A percentile compares a stretch with the other conserved stretches of the same genome.
Conservation (phyloP, 345 rosid species). For the Atalantia buxifolia region DNA sequence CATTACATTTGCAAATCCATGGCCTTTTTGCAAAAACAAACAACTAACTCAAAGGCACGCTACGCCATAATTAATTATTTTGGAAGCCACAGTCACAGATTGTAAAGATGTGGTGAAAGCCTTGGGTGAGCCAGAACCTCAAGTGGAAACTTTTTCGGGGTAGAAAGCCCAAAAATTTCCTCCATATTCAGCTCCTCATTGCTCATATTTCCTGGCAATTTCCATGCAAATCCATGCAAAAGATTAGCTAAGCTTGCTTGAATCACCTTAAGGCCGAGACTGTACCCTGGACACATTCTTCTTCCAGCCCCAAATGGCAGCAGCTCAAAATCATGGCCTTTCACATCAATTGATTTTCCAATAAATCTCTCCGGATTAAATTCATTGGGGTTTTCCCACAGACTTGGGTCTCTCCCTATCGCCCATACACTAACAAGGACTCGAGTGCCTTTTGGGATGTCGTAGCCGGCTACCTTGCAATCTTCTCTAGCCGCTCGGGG, state of each 20-base stretch:
- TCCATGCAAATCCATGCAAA: conserved; percentile 60
- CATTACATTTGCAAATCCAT: too few species aligned
- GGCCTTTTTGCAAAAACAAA: too few species aligned
- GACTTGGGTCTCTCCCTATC: conserved; percentile 50
- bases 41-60: too few species aligned
- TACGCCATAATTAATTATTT: too few species aligned
- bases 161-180: too few species aligned
- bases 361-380: conserved; percentile 59
- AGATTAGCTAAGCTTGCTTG: conserved; percentile 50
- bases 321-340: conserved; percentile 57
- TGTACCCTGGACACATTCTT: conserved; percentile 73
- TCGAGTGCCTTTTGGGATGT: conserved; percentile 45
- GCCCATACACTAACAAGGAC: conserved; percentile 48
- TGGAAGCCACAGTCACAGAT: too few species aligned
- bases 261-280: conserved; percentile 56
- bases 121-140: too few species aligned
- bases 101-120: too few species aligned
- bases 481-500: conserved; percentile 44
- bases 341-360: conserved; percentile 39
- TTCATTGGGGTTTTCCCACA: conserved; percentile 56
- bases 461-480: conserved; percentile 34
- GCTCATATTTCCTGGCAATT: conserved; percentile 32
- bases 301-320: conserved; percentile 70
- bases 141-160: too few species aligned
- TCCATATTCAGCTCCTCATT: conserved; percentile 5